Base-by-base conservation (phyloP, 1,284 basidiomycete species). In the Cryptococcus neoformans region DNA sequence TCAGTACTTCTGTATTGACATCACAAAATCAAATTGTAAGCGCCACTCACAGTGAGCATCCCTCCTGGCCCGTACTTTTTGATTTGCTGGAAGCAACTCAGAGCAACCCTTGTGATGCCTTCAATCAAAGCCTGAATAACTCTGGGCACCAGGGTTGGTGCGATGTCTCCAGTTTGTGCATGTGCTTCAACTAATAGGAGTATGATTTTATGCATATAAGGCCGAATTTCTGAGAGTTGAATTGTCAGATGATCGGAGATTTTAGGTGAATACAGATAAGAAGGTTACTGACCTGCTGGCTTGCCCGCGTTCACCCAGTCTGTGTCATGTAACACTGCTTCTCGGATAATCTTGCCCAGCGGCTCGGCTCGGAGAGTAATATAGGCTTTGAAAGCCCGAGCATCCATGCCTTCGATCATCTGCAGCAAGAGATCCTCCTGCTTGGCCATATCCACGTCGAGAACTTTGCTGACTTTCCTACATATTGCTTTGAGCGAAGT, bases 11-110 rank as follows among this genome's bases (percentile, higher is more conserved):
- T n/a, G 40, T 41, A 41, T 41, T 41, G 40, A 41, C 11, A 4
- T 28, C 4, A 10, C n/a, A 48, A 9, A 36, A 21, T 8, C 7
- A 28, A 36, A 40, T 53, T 21, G 39, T 58, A 28, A 54, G 34
- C 28, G 35, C 28, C 9, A 82, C 87, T 62, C 73, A 93, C 92
- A 59, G 90, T 85, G 38, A 99, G 82, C 96, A 99, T 99, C 10
- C 96, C 96, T 47, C 96, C 96, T 85, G 96, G 96, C 14, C 95
- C 93, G 70, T 97, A 97, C 42, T 86, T 83, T 63, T 85, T 86
- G 37, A 99, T 86, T 73, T 90, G 86, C 60, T 83, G 83, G 83
- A 99, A 96, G 70, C 87, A 89, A 6, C 83, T 83, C 54, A 97
- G 79, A 0, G 92, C 88, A 63, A 92, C 88, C 6, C 85, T 81